phyloP scores from a whole-genome alignment of 345 rosid genomes.

The Eucalyptus urophylla region DNA sequence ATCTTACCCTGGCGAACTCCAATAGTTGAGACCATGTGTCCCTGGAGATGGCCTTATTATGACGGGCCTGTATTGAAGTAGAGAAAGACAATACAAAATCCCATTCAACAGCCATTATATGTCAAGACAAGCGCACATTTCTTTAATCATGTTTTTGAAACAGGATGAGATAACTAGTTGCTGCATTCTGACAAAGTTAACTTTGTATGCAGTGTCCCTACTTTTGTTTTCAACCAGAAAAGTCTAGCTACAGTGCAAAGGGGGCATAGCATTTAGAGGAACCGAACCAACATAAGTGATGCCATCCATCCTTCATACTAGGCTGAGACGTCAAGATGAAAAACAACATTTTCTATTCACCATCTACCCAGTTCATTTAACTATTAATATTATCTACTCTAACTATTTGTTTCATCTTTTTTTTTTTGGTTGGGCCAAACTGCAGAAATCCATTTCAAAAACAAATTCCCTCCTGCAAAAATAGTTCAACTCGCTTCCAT shows the following conservation, averaged over 20 bases:
- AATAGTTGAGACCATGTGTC: conserved; percentile 95
- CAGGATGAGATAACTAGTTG: not conserved
- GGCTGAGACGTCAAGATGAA: not conserved
- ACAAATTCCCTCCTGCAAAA: not conserved
- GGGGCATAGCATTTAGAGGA: not conserved
- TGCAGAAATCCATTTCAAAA: not conserved
- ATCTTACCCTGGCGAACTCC: conserved; percentile 85
- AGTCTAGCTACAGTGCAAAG: not conserved
- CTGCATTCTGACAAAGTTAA: not conserved
- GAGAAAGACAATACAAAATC: not conserved
- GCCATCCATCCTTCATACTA: not conserved
- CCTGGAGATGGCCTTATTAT: conserved; percentile 92
- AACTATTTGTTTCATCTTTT: not conserved
- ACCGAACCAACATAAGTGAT: not conserved
- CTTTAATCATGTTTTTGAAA: not conserved
- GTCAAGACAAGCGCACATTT: not conserved
- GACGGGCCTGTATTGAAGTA: conserved; percentile 54
- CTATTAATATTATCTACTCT: not conserved
- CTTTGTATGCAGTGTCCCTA: not conserved
- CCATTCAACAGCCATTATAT: not conserved
- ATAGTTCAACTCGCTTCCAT: not conserved
- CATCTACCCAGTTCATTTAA: not conserved
- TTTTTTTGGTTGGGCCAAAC: not conserved
- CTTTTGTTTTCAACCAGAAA: not conserved
- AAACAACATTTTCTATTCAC: not conserved